Evolutionary conservation across 2,329 filamentous ascomycete genomes (phyloP), one percentile per base, ranked within the genome.

Genomic region (Diaporthe helianthi): DNA sequence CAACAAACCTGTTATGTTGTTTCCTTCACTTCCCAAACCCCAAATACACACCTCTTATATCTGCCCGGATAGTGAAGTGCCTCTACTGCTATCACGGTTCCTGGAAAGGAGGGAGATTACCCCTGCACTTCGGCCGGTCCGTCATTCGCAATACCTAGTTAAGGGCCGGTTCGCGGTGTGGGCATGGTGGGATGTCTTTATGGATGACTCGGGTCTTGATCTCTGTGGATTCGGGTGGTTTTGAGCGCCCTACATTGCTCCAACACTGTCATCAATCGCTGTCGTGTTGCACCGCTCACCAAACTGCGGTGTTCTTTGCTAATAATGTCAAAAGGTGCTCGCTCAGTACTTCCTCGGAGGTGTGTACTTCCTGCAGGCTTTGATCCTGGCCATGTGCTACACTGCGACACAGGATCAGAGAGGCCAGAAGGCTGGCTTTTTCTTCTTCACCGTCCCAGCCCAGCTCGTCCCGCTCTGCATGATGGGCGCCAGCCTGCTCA

Each of bases 351-450:
- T 88, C 66, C 80, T 90, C 33, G 82, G 84, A 64, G 81, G 82
- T 53, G 78, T 79, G 69, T 81, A 85, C 58, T 89, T 91, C 74
- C 80, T 86, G 22, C 79, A 81, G 75, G 92, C 92, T 15, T 85
- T 99, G 66, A 90, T 92, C 65, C 83, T 97, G 71, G 93, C 94
- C 49, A 86, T 97, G 76, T 85, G 84, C 74, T 98, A 98, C 78
- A 97, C 94, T 7, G 92, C 89, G 73, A 90, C 90, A 1, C 94
- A 97, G 79, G 94, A 97, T 76, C 92, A 95, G 78, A 89, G 92
- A 41, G 93, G 92, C 63, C 84, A 85, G 74, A 91, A 91, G 78
- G 88, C 92, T 7, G 90, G 86, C 67, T 95, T 97, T 78, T 93
- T 94, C 82, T 88, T 98, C 77, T 81, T 98, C 74, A 92, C 88